phyloP scores from a whole-genome alignment of 306 rosid species.

The Dicorynia guianensis region DNA sequence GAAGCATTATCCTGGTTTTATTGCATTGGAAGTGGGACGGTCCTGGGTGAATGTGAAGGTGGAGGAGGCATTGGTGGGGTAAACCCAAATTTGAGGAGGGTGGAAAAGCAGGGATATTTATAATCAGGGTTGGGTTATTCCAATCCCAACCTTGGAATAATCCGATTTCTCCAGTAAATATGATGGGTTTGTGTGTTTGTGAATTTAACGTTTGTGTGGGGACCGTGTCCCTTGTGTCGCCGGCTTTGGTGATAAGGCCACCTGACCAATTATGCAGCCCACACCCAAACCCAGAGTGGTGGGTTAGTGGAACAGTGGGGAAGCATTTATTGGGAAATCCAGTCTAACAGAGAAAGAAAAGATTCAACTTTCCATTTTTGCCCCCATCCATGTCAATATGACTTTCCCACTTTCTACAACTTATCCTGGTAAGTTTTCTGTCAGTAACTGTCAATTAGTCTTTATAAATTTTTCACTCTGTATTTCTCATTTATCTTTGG shows the following conservation, averaged over 20 bases:
- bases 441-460: neutral
- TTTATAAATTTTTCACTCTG: too few relatives aligned
- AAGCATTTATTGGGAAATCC: neutral
- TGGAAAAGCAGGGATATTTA: neutral
- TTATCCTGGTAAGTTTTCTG: too few relatives aligned
- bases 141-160: neutral
- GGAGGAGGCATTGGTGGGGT: conserved; percentile 42
- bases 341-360: neutral
- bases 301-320: neutral
- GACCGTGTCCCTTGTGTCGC: too few relatives aligned
- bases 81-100: conserved; percentile 31
- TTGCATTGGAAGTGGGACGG: conserved; percentile 42
- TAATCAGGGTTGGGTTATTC: neutral
- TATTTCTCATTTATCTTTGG: too few relatives aligned
- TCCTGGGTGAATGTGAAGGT: conserved; percentile 38
- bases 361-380: neutral
- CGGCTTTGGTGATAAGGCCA: too few relatives aligned
- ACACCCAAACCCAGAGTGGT: neutral
- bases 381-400: too few relatives aligned
- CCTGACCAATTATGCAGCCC: too few relatives aligned
- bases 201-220: too few relatives aligned
- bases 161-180: neutral
- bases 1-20: conserved; percentile 41
- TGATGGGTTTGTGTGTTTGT: too few relatives aligned
- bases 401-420: too few relatives aligned